Conservation (phyloP, 306 rosid species). For the Malus fusca region DNA sequence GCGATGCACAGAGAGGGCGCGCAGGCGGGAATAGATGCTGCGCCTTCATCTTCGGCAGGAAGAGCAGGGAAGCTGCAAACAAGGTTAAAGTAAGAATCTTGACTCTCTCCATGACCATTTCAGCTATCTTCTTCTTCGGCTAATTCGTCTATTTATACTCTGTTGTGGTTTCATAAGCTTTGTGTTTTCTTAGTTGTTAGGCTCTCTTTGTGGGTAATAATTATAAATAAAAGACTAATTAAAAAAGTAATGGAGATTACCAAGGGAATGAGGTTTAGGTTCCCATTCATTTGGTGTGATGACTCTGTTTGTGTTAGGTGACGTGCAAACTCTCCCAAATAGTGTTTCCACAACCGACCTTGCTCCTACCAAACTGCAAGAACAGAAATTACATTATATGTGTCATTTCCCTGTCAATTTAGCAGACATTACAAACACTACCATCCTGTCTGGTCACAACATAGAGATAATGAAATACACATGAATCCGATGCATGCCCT, state of each 20-base stretch:
- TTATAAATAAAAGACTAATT: not conserved
- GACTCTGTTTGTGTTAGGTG: slow-evolving; percentile 53
- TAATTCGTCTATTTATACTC: slow-evolving; percentile 31
- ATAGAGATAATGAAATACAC: not conserved
- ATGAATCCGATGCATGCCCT: not conserved
- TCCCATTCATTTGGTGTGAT: slow-evolving; percentile 52
- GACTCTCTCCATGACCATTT: slow-evolving; percentile 27
- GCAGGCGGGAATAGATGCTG: slow-evolving; percentile 3
- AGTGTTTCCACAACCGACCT: slow-evolving; percentile 17
- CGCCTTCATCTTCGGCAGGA: slow-evolving; percentile 29
- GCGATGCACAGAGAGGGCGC: slow-evolving; percentile 61
- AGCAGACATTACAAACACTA: not conserved
- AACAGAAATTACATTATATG: not conserved
- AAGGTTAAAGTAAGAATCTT: slow-evolving; percentile 8
- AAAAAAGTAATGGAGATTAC: slow-evolving; percentile 8
- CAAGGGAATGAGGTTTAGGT: slow-evolving; percentile 44
- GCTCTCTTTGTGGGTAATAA: slow-evolving; percentile 13
- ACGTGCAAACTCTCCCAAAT: slow-evolving; percentile 9
- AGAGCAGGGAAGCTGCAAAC: slow-evolving; percentile 20
- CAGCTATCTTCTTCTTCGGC: not conserved
- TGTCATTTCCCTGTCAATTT: not conserved
- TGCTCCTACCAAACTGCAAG: slow-evolving; percentile 12
- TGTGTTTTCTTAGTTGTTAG: slow-evolving; percentile 11
- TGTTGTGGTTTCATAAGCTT: slow-evolving; percentile 7
- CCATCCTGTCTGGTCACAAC: not conserved